Base-by-base conservation (phyloP, 305 asterid species). In the Nicotiana rustica region DNA sequence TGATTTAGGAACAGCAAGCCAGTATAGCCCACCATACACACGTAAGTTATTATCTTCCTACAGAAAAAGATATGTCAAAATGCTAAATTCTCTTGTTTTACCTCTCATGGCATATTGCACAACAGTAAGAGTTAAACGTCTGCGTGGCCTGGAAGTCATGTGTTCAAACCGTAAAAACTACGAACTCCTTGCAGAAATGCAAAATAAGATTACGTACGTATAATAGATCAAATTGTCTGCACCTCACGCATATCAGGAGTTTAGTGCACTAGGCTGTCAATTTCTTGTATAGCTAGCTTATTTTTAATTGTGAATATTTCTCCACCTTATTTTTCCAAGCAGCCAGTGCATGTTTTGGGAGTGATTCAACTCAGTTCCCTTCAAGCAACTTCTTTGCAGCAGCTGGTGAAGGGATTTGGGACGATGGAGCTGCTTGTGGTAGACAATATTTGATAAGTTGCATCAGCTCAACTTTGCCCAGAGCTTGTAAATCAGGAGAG, bases 381-480 rank as follows among this genome's bases (percentile, higher is more conserved):
- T 44, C 90, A 65, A 93, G 89, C 90, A 88, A 88, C 71, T 82
- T 89, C 17, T 95, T 93, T 19, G 98, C 91, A 31, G 96, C 98
- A 5, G 98, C 95, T 0, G 95, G 98, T 3, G 97, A 94, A 80
- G 94, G 94, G 75, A 85, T 94, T 12, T 94, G 98, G 98, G 98
- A 94, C 83, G 89, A 92, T 18, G 95, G 98, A 2, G 96, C 98
- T 4, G 90, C 97, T 1, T 95, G 97, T 60, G 98, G 98, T 56
- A 89, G 98, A 83, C 92, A 90, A 87, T 94, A 94, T 62, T 14
- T 90, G 81, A 91, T 92, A 60, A 85, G 84, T 79, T 94, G 98
- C 85, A 91, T 95, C 57, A 93, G 92, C 85, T 90, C 90, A 3
- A 77, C 65, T 3, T 31, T 57, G 62, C 88, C 88, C 8, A 55